Evolutionary conservation across 805 yeast genomes (phyloP).

Genomic region (Myxozyma melibiosi): DNA sequence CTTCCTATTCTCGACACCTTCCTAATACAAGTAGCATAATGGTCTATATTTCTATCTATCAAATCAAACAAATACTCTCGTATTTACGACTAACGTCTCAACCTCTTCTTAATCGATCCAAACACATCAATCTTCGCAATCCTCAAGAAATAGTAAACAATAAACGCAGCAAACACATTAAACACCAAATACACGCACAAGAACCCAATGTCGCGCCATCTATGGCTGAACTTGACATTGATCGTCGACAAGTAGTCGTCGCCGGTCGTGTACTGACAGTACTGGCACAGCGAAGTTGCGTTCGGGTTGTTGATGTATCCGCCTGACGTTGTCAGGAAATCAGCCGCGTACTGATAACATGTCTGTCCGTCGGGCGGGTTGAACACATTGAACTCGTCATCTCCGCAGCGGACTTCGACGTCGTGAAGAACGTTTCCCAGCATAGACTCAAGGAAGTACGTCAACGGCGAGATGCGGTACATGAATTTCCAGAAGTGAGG

Average conservation of each 20-base stretch:
- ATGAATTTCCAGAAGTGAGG: conserved; percentile 86
- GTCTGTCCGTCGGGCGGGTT: conserved; percentile 56
- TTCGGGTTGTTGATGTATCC: conserved; percentile 37
- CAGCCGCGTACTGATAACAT: conserved; percentile 58
- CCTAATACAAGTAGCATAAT: too few relatives aligned
- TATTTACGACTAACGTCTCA: not conserved
- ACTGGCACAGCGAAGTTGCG: conserved; percentile 37
- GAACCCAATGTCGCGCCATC: conserved; percentile 71
- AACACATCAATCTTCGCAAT: conserved; percentile 53
- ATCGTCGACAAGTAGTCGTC: conserved; percentile 39
- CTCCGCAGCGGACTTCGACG: conserved; percentile 53
- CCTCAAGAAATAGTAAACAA: conserved; percentile 18
- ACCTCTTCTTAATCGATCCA: not conserved
- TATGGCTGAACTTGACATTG: conserved; percentile 48
- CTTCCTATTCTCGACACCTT: too few relatives aligned
- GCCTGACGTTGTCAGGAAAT: conserved; percentile 45
- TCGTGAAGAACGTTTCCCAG: conserved; percentile 54
- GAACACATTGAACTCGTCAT: conserved; percentile 53
- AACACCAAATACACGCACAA: conserved; percentile 50
- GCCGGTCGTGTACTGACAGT: conserved; percentile 22
- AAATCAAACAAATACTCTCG: not conserved
- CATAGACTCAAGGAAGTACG: conserved; percentile 66
- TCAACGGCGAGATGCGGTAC: conserved; percentile 71
- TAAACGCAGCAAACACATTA: conserved; percentile 39
- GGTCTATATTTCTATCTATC: too few relatives aligned